Evolutionary conservation across 2,329 filamentous ascomycete species (phyloP), one percentile per base, ranked within the genome.

Genomic region (Emmonsiellopsis sp.): DNA sequence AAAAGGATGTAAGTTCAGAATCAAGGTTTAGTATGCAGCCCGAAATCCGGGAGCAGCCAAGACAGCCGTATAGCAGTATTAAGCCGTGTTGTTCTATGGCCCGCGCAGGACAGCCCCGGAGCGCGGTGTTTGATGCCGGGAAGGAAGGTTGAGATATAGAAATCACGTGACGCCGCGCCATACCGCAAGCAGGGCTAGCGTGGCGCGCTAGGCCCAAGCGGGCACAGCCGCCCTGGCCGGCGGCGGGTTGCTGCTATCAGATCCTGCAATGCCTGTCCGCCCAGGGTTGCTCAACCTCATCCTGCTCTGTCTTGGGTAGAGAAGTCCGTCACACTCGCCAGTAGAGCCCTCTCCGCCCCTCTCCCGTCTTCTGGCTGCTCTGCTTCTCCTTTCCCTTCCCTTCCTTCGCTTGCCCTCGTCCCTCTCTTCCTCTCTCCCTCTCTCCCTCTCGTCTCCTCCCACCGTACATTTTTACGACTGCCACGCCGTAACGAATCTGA

Each of bases 401-500:
- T 49, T 42, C 55, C 50, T 40, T 56, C 50, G 10, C 48, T 57
- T 52, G 42, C 48, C 52, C 45, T 34, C 46, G 32, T 39, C 17
- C 53, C 45, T 51, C 57, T 50, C 49, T 44, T 47, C 54, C 42
- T 52, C 52, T 47, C 43, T 3, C 52, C 49, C 43, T 1, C 57
- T 50, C 40, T 48, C 53, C 55, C 54, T 54, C 54, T 58, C 50
- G 54, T 60, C 44, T 53, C 44, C 48, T 59, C 58, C 55, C 56
- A 52, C 55, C 51, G 52, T 61, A 53, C 47, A 42, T 55, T 56
- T 63, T 68, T 61, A 71, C 65, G 68, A 70, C 61, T 68, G 49
- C 42, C 52, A 56, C 46, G 55, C 53, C 51, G 39, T 71, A 65
- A 71, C 63, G 68, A 71, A 60, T 62, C 59, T 66, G 62, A 71